phyloP scores from a whole-genome alignment of 148 eudicot genomes.

The Suaeda aralocaspica region DNA sequence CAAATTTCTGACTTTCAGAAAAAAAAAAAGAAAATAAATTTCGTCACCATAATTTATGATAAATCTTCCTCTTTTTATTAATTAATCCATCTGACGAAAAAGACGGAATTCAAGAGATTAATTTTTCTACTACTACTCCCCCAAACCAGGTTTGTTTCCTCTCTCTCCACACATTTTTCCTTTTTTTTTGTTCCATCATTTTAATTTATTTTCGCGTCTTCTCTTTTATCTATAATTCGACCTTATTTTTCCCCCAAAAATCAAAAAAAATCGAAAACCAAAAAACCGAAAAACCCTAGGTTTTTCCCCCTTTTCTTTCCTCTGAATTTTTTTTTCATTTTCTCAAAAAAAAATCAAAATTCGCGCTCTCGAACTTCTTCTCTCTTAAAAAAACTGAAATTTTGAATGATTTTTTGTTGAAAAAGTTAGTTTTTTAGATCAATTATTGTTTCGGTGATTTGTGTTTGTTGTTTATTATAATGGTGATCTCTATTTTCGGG shows the following conservation, averaged over 20 bases:
- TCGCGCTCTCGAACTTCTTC: not conserved
- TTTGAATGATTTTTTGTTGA: not conserved
- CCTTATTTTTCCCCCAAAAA: constrained; percentile 3
- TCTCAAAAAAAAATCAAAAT: not conserved
- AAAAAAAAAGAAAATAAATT: not conserved
- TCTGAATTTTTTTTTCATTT: too few relatives aligned
- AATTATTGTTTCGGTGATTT: not conserved
- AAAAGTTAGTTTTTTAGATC: not conserved
- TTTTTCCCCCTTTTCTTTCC: constrained; percentile 10
- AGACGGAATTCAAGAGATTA: not conserved
- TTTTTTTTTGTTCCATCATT: not conserved
- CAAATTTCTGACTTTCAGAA: too few relatives aligned
- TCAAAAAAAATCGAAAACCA: constrained; percentile 19
- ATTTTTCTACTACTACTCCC: not conserved
- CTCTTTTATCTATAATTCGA: too few relatives aligned
- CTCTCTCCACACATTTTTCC: too few relatives aligned
- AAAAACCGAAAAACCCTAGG: constrained; percentile 29
- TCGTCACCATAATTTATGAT: not conserved
- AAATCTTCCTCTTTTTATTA: too few relatives aligned
- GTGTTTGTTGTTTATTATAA: not conserved
- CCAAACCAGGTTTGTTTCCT: not conserved
- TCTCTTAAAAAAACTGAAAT: not conserved
- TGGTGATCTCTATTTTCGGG: not conserved
- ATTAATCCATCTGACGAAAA: not conserved
- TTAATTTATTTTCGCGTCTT: not conserved